phyloP scores from a whole-genome alignment of 2,329 filamentous ascomycete species.

The Aureobasidium zeae region DNA sequence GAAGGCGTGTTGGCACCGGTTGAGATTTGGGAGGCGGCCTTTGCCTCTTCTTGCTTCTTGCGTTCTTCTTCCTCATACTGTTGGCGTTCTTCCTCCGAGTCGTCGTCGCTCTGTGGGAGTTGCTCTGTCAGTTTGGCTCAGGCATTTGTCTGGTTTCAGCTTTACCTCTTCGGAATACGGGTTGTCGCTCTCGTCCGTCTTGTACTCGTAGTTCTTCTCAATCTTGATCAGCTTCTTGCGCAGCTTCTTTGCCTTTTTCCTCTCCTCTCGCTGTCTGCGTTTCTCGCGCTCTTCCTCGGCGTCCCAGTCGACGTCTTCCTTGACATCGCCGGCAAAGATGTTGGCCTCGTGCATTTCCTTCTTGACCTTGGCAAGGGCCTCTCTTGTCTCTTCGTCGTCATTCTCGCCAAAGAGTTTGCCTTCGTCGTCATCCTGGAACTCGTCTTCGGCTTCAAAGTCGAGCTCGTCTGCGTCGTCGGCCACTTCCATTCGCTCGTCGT shows the following conservation, averaged over 20 bases:
- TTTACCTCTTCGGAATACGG: slow-evolving; percentile 16
- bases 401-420: slow-evolving; percentile 68
- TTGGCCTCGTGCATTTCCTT: slow-evolving; percentile 80
- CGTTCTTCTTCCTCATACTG: slow-evolving; percentile 49
- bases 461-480: slow-evolving; percentile 55
- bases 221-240: slow-evolving; percentile 74
- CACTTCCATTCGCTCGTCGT: slow-evolving; percentile 34
- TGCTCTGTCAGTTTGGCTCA: too few species aligned
- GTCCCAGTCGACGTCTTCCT: slow-evolving; percentile 44
- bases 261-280: slow-evolving; percentile 59
- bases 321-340: slow-evolving; percentile 56
- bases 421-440: slow-evolving; percentile 85
- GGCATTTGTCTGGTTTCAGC: too few species aligned
- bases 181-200: slow-evolving; percentile 46
- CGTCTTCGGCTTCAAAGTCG: slow-evolving; percentile 56
- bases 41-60: slow-evolving; percentile 44
- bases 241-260: slow-evolving; percentile 64
- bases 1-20: slow-evolving; percentile 62
- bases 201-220: slow-evolving; percentile 81
- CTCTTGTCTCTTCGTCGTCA: slow-evolving; percentile 64
- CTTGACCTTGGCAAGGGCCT: slow-evolving; percentile 57
- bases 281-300: slow-evolving; percentile 59
- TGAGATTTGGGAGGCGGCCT: slow-evolving; percentile 41
- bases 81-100: slow-evolving; percentile 57
- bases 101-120: slow-evolving; percentile 48